These are phyloP conservation scores for Tetracladium maxilliforme DNA, from an alignment of 2,329 filamentous ascomycete genomes.

Conservation along the genomic window DNA sequence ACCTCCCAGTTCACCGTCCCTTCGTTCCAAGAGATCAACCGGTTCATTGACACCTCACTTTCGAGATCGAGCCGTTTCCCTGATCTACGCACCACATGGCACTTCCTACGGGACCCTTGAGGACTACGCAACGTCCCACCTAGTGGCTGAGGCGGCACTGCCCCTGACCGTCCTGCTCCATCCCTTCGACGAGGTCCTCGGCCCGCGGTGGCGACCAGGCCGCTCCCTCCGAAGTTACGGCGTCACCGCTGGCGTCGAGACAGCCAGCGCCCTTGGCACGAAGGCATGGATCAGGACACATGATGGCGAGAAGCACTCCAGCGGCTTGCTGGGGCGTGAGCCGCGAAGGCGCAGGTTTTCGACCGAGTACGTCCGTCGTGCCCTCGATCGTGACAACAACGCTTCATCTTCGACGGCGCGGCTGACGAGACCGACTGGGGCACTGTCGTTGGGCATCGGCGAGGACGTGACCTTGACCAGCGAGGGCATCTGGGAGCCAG, in stretches of 20 bases:
- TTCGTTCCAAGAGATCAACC: constrained; percentile 21
- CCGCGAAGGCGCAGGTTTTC: constrained; percentile 29
- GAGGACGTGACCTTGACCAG: constrained; percentile 26
- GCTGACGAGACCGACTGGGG: constrained; percentile 20
- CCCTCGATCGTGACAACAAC: constrained; percentile 1
- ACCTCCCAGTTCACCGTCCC: too few species aligned
- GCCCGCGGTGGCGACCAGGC: constrained; percentile 43
- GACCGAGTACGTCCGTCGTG: constrained; percentile 23
- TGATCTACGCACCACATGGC: constrained; percentile 52
- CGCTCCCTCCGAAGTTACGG: constrained; percentile 41
- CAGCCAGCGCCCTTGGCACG: constrained; percentile 36
- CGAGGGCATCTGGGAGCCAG: constrained; percentile 21
- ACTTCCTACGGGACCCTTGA: constrained; percentile 36
- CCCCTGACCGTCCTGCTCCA: constrained; percentile 51
- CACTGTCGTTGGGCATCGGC: constrained; percentile 24
- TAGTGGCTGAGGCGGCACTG: constrained; percentile 38
- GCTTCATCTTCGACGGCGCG: too few species aligned
- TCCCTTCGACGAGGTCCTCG: constrained; percentile 42
- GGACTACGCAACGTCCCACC: constrained; percentile 40
- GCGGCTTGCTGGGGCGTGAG: constrained; percentile 33
- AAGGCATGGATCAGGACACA: constrained; percentile 46
- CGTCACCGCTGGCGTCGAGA: constrained; percentile 38
- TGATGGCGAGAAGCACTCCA: constrained; percentile 41
- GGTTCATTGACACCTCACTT: too few species aligned
- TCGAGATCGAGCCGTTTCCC: constrained; percentile 33